Conservation (phyloP, 2,329 filamentous ascomycete species). For the Triangularia setosa region DNA sequence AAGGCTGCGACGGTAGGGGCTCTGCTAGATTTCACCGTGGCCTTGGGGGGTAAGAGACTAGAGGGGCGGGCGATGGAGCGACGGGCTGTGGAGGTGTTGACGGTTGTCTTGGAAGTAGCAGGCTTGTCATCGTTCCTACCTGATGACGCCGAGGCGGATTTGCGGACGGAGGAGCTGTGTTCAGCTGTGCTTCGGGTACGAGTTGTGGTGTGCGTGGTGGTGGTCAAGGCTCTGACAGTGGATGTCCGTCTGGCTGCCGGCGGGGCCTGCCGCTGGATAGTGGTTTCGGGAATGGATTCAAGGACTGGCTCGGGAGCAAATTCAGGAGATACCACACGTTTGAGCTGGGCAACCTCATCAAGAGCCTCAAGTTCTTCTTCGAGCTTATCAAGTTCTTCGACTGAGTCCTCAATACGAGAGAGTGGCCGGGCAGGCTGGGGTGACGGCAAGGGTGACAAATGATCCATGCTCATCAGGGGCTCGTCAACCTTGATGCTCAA, state of each 20-base stretch:
- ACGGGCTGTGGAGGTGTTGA: constrained; percentile 25
- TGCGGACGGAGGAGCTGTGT: constrained; percentile 37
- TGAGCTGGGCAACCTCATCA: constrained; percentile 36
- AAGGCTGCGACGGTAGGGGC: constrained; percentile 53
- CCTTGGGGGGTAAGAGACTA: constrained; percentile 44
- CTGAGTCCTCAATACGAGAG: constrained; percentile 58
- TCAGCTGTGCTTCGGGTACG: constrained; percentile 30
- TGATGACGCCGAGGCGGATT: constrained; percentile 37
- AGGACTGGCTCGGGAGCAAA: constrained; percentile 23
- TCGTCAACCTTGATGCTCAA: background rate
- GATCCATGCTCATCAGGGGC: background rate
- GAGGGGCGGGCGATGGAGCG: constrained; percentile 35
- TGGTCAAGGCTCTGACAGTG: constrained; percentile 30
- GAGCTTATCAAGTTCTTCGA: constrained; percentile 58
- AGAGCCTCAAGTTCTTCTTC: constrained; percentile 60
- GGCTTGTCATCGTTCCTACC: constrained; percentile 27
- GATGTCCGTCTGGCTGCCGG: constrained; percentile 18
- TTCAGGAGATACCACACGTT: constrained; percentile 32
- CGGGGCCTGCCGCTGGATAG: background rate
- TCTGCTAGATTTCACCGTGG: constrained; percentile 50
- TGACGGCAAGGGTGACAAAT: background rate
- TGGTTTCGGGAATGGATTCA: background rate
- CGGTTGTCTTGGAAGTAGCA: constrained; percentile 18
- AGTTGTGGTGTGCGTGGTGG: background rate
- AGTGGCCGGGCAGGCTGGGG: constrained; percentile 22